Evolutionary conservation across 2,329 filamentous ascomycete species (phyloP).

Genomic region (Lachnellula willkommii): DNA sequence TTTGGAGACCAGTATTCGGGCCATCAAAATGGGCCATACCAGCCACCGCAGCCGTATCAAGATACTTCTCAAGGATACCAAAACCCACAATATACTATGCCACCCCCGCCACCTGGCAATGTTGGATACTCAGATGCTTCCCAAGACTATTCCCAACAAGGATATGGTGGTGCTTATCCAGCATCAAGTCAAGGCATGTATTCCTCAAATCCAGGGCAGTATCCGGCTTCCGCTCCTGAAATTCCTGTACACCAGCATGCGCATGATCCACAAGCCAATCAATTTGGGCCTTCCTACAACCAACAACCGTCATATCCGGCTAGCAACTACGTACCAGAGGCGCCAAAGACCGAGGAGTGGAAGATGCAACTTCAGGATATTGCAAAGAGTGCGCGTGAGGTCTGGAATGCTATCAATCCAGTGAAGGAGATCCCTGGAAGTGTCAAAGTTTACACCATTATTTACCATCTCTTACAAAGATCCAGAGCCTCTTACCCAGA

Average conservation of each 20-base stretch:
- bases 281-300: slow-evolving; percentile 20
- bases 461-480: slow-evolving; percentile 56
- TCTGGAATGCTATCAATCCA: slow-evolving; percentile 57
- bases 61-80: slow-evolving; percentile 24
- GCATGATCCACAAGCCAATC: slow-evolving; percentile 16
- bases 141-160: slow-evolving; percentile 25
- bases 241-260: slow-evolving; percentile 14
- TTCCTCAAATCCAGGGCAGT: slow-evolving; percentile 16
- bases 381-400: slow-evolving; percentile 49
- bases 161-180: slow-evolving; percentile 23
- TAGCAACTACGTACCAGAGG: slow-evolving; percentile 21
- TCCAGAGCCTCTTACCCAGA: slow-evolving; percentile 55
- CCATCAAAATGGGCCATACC: slow-evolving; percentile 28
- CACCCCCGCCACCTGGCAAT: slow-evolving; percentile 15
- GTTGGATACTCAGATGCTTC: slow-evolving; percentile 20
- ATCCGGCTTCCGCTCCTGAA: slow-evolving; percentile 18
- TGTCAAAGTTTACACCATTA: slow-evolving; percentile 57
- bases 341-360: slow-evolving; percentile 39
- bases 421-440: slow-evolving; percentile 57
- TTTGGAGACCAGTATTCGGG: slow-evolving; percentile 31
- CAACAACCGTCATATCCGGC: slow-evolving; percentile 25
- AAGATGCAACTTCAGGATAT: slow-evolving; percentile 47
- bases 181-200: slow-evolving; percentile 17
- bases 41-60: slow-evolving; percentile 25
- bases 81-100: slow-evolving; percentile 21